Evolutionary conservation across 1,139 yeast genomes (phyloP), one percentile per base, ranked within the genome.

Genomic region (Geotrichum australiense): DNA sequence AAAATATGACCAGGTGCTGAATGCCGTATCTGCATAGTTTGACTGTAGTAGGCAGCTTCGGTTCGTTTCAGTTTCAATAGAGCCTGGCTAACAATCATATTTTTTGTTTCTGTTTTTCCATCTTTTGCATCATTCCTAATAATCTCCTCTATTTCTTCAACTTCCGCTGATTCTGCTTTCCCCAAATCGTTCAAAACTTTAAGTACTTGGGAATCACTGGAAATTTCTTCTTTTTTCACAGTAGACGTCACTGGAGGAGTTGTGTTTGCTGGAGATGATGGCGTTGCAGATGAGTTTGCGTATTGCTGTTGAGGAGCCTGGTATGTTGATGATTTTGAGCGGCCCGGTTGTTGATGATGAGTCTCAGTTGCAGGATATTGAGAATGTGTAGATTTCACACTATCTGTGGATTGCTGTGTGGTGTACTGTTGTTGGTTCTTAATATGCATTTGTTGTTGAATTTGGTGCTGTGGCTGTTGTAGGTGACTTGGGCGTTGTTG

Each of bases 1-100:
- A 95, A 91, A 23, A 89, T 79, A 49, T 86, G 80, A 49, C 80
- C 79, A 0, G 80, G 66, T 32, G 68, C 58, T 21, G 56, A 52
- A 39, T 72, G 68, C 47, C 76, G 56, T 46, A 64, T 44, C 10
- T 58, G 54, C 3, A 65, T 59, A 6, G 61, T 52, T 34, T 62
- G 61, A 43, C 64, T 66, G 41, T 60, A 55, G 47, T 56, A 59
- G 25, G 55, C 60, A 22, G 51, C 33, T 33, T 54, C 59, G 12
- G 51, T 43, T 35, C 55, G 53, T 38, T 54, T 54, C 14, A 47
- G 43, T 16, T 46, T 46, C 3, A 53, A 30, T 7, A 43, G 24
- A 15, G 30, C 32, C 20, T 40, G 39, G 24, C 42, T 43, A n/a
- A 47, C 39, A n/a, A 46, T 35, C 20, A 48, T 49, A 10, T 43